Base-by-base conservation (phyloP, 768 basidiomycete species). In the Udeniomyces megalosporus region DNA sequence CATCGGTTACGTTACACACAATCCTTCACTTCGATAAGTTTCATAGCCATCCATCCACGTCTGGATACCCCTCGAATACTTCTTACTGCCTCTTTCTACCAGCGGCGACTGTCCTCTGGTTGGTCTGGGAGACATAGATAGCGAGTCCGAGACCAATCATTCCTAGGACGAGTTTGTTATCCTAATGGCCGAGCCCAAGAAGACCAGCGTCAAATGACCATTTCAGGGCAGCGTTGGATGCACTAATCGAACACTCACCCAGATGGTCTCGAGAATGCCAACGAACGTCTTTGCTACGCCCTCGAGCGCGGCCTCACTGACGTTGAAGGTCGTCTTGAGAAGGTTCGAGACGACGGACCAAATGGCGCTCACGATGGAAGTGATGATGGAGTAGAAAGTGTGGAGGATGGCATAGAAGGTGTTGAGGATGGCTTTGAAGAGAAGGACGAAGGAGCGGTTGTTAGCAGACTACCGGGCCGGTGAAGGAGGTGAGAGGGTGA, bases 251-350 rank as follows among this genome's bases (percentile, higher is more conserved):
- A 12, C 15, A 59, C 58, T 49, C 32, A 60, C 58, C 50, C 58
- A 60, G 7, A 60, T 26, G 20, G 32, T 32, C 15, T 60, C 48
- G 5, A 60, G 4, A 22, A 49, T 17, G 10, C 31, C 58, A 11
- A 51, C 48, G n/a, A 60, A 60, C 0, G 28, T 49, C 34, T 60
- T 60, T n/a, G 58, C 58, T 31, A 60, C 31, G 12, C 58, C 58
- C 12, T 60, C 58, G 12, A 60, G 35, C 35, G 58, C 47, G 12
- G 58, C 58, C 24, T 60, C 58, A 2, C 48, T 38, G 5, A 60
- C 58, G 47, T 60, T 60, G 58, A 60, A 60, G 2, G 48, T 60
- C 35, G 58, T 60, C 34, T 60, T 60, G 32, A 60, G 49, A 31
- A 60, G 15, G 3, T 35, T 34, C 0, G 58, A 42, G 0, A 60